These are phyloP conservation scores for Gnaphalium uliginosum DNA, from an alignment of 129 eudicot species.

Conservation along the genomic window DNA sequence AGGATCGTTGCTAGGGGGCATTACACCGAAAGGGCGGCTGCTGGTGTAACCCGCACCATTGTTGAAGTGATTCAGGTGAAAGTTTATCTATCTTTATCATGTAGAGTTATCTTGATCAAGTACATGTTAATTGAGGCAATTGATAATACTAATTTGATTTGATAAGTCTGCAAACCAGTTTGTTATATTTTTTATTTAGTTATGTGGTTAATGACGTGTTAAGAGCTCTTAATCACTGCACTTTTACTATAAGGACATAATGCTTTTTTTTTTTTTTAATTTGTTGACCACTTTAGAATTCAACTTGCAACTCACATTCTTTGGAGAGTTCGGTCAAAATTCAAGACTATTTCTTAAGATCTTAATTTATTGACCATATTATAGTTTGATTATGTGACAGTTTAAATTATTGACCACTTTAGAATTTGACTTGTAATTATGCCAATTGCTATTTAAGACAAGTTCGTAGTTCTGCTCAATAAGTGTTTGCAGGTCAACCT, in stretches of 20 bases:
- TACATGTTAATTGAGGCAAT: background rate
- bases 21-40: constrained; percentile 90
- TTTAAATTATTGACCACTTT: too few species aligned
- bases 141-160: constrained; percentile 7
- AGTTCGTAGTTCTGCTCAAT: background rate
- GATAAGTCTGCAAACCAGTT: constrained; percentile 1
- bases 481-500: background rate
- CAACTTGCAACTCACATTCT: background rate
- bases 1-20: constrained; percentile 89
- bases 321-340: background rate
- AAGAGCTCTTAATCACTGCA: background rate
- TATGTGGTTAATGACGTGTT: background rate
- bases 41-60: constrained; percentile 68
- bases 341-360: background rate
- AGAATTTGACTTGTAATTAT: too few species aligned
- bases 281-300: background rate
- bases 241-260: background rate
- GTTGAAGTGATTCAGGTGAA: constrained; percentile 86
- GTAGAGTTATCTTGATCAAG: background rate
- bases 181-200: background rate
- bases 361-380: background rate
- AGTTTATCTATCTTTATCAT: constrained; percentile 23
- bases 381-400: background rate
- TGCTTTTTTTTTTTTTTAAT: background rate
- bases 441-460: too few species aligned